phyloP scores from a whole-genome alignment of 495 filamentous ascomycete species.

The Penicillium antarcticum region DNA sequence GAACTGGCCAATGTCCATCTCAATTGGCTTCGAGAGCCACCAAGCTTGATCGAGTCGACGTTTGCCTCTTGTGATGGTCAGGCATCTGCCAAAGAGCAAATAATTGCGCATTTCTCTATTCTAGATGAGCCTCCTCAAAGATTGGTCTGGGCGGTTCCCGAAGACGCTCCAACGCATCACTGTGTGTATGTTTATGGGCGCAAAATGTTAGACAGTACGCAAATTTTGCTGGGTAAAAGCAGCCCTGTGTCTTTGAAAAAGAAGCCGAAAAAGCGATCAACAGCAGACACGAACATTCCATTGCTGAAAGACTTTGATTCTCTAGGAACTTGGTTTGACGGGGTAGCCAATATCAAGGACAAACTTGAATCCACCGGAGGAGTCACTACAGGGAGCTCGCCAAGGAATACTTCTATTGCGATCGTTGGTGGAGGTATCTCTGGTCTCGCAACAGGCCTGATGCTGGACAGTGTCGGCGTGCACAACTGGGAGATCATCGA shows the following conservation, averaged over 20 bases:
- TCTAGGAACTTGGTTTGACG: conserved; percentile 26
- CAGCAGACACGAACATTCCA: conserved; percentile 9
- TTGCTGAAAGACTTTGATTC: conserved; percentile 24
- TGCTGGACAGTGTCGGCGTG: conserved; percentile 48
- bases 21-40: background rate
- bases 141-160: conserved; percentile 10
- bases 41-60: background rate
- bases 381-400: background rate
- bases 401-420: conserved; percentile 32
- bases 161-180: conserved; percentile 1
- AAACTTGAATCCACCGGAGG: conserved; percentile 2
- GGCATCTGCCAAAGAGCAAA: background rate
- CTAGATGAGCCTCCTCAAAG: conserved; percentile 3
- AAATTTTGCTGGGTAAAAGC: conserved; percentile 7
- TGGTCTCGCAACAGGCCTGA: conserved; percentile 51
- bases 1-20: conserved; percentile 10
- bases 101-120: conserved; percentile 3
- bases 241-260: conserved; percentile 2
- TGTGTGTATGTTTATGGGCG: conserved; percentile 3
- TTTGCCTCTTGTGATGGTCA: background rate
- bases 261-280: conserved; percentile 3
- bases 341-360: conserved; percentile 18
- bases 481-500: conserved; percentile 51
- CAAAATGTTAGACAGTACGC: background rate
- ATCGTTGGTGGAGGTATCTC: conserved; percentile 65